Base-by-base conservation (phyloP, 495 filamentous ascomycete genomes). In the Hypoxylon fuscum region DNA sequence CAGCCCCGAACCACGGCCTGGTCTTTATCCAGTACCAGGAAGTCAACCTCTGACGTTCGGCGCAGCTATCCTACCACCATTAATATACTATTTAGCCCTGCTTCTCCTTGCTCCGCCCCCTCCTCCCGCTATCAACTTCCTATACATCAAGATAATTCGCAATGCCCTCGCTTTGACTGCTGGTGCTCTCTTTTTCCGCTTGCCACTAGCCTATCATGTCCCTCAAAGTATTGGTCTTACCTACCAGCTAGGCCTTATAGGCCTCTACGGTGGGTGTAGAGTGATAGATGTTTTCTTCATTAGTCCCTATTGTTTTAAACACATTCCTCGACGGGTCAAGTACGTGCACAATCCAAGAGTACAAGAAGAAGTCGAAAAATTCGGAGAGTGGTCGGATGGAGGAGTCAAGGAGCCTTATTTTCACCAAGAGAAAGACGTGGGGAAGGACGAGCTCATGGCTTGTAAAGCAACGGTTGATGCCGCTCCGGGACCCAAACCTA, bases 191-290 rank as follows among this genome's bases (percentile, higher is more conserved):
- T 64, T 64, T 48, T 64, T 64, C 21, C 55, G 61, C 10, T 18
- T 64, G 2, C 61, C 61, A 6, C 61, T 64, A 18, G 49, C 54
- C 1, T 64, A 64, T 18, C 55, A 64, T 40, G 55, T 59, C 10
- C 61, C 61, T 20, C 61, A 59, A 42, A 64, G 61, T 21, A 64
- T 64, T 20, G 61, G 61, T 20, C 61, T 64, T 5, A 64, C 61
- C 5, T 64, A 64, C 20, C 61, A 64, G 27, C 61, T 64, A 7
- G 61, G 61, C 3, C 61, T 64, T 14, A 48, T 64, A 14, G 61
- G 61, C 9, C 38, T 64, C 8, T 64, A 64, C 25, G 61, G 61
- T 8, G 61, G 61, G 14, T 64, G 61, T 17, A 37, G 61, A 5
- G 61, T 64, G 10, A 23, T 64, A 21, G 61, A 64, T 15, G 61